phyloP scores from a whole-genome alignment of 495 filamentous ascomycete species.

The Penicillium cataractarum region DNA sequence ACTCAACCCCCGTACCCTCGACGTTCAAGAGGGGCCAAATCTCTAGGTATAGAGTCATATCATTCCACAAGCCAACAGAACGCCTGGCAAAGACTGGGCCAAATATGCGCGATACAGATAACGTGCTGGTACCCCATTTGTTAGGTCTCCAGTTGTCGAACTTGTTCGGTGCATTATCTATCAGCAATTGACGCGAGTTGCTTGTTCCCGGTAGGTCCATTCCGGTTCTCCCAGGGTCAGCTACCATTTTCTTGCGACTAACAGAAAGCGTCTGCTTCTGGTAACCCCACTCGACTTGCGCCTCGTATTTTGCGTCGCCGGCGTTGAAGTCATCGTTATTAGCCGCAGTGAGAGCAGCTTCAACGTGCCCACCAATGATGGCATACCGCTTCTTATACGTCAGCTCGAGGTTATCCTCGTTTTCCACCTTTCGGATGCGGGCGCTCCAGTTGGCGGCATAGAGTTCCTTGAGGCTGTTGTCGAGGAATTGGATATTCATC shows the following conservation, averaged over 20 bases:
- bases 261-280: constrained; percentile 18
- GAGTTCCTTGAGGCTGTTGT: constrained; percentile 14
- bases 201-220: constrained; percentile 13
- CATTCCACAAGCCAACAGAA: constrained; percentile 11
- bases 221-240: constrained; percentile 7
- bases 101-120: constrained; percentile 17
- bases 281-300: constrained; percentile 21
- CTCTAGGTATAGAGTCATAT: neutral
- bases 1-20: constrained; percentile 13
- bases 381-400: constrained; percentile 23
- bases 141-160: constrained; percentile 18
- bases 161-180: constrained; percentile 18
- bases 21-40: constrained; percentile 13
- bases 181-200: constrained; percentile 19
- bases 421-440: constrained; percentile 19
- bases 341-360: constrained; percentile 13
- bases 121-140: constrained; percentile 15
- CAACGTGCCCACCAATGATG: constrained; percentile 10
- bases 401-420: constrained; percentile 15
- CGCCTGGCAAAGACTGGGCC: constrained; percentile 16
- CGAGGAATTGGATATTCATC: constrained; percentile 19
- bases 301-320: constrained; percentile 16
- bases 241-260: constrained; percentile 15
- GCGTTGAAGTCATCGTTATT: constrained; percentile 17
- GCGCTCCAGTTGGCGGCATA: constrained; percentile 19